Conservation (phyloP, 495 filamentous ascomycete genomes). For the Ascodesmis nigricans region DNA sequence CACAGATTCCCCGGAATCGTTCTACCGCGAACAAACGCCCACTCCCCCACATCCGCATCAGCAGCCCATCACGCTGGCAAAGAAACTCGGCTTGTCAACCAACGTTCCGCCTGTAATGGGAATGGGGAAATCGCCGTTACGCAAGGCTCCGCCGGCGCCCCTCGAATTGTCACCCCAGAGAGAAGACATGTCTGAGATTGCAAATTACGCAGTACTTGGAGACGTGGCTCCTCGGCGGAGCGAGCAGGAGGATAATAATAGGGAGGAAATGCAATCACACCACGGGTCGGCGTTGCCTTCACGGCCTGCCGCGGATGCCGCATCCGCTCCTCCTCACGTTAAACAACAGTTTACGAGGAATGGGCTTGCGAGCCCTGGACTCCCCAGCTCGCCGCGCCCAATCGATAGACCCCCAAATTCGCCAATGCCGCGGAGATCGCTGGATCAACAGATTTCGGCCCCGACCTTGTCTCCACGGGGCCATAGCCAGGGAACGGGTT, state of each 20-base stretch:
- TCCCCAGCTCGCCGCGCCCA: constrained; percentile 80
- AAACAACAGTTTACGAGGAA: constrained; percentile 15
- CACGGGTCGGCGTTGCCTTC: no score
- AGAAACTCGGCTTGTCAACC: constrained; percentile 19
- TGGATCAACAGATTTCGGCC: no score
- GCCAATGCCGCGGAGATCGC: constrained; percentile 36
- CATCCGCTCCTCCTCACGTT: constrained; percentile 5
- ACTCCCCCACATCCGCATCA: no score
- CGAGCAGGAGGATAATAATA: no score
- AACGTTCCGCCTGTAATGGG: constrained; percentile 13
- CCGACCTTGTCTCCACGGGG: no score
- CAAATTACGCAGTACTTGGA: no score
- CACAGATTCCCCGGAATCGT: no score
- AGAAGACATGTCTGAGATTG: constrained; percentile 1
- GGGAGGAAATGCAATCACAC: no score
- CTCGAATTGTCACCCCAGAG: constrained; percentile 12
- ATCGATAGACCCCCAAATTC: constrained; percentile 48
- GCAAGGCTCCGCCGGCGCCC: constrained; percentile 19
- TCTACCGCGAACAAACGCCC: no score
- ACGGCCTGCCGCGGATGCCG: constrained; percentile 3
- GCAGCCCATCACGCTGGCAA: constrained; percentile 4
- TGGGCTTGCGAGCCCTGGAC: constrained; percentile 53
- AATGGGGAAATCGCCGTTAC: constrained; percentile 18
- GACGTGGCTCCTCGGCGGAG: no score
- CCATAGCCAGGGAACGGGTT: no score